Evolutionary conservation across 1,284 basidiomycete genomes (phyloP).

Genomic region (Microstroma glucosiphilum): DNA sequence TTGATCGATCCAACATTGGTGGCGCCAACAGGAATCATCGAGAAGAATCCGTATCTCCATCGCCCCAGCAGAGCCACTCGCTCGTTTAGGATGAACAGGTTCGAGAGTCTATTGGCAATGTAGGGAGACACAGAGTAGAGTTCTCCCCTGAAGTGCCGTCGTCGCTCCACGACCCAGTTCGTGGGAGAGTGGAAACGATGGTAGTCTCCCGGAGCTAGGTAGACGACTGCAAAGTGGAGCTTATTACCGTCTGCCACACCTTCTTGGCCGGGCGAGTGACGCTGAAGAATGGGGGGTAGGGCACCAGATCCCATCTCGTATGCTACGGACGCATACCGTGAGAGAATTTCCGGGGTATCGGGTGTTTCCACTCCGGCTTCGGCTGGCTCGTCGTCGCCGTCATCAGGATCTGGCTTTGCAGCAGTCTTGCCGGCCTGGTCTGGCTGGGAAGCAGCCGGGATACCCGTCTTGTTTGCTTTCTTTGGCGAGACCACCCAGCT

Average conservation of each 20-base stretch:
- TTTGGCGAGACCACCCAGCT: slow-evolving; percentile 12
- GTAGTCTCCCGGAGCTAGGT: slow-evolving; percentile 97
- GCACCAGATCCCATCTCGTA: slow-evolving; percentile 46
- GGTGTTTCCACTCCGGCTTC: slow-evolving; percentile 46
- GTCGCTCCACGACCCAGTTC: slow-evolving; percentile 92
- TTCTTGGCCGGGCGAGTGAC: slow-evolving; percentile 31
- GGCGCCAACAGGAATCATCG: slow-evolving; percentile 94
- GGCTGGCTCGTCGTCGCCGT: slow-evolving; percentile 36
- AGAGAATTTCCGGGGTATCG: slow-evolving; percentile 46
- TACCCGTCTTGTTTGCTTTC: slow-evolving; percentile 10
- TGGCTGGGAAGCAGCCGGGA: slow-evolving; percentile 16
- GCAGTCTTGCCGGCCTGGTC: neutral
- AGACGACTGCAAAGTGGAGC: slow-evolving; percentile 88
- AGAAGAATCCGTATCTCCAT: slow-evolving; percentile 92
- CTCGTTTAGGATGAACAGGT: slow-evolving; percentile 95
- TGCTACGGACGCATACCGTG: slow-evolving; percentile 46
- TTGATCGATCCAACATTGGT: slow-evolving; percentile 96
- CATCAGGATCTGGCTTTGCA: slow-evolving; percentile 13
- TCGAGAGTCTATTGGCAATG: slow-evolving; percentile 83
- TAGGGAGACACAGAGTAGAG: slow-evolving; percentile 94
- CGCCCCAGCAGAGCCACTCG: slow-evolving; percentile 91
- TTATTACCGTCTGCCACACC: slow-evolving; percentile 60
- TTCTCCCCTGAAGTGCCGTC: slow-evolving; percentile 92
- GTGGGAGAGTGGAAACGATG: slow-evolving; percentile 95
- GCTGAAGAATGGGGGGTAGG: slow-evolving; percentile 40